Evolutionary conservation across 1,284 basidiomycete genomes (phyloP), one percentile per base, ranked within the genome.

Genomic region (Boletus calvinii): DNA sequence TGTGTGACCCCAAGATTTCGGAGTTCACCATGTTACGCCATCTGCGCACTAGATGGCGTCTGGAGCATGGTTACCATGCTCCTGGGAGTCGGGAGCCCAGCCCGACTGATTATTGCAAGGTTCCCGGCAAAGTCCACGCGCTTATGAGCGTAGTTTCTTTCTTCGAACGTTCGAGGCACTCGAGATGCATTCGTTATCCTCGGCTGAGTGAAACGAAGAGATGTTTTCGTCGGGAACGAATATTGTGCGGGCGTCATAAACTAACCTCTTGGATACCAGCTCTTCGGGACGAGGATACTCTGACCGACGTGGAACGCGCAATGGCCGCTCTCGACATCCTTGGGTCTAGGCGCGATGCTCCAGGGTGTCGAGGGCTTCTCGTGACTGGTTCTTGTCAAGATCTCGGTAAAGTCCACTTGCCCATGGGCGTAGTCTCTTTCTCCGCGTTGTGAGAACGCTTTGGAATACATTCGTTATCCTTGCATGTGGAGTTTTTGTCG

Each of bases 191-290:
- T 12, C 6, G 9, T n/a, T 18, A 36, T 38, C 35, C n/a, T 56
- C 7, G 35, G 22, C 13, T 11, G 35, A 42, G 36, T 17, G n/a
- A n/a, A n/a, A n/a, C n/a, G n/a, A n/a, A n/a, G n/a, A n/a, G n/a
- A n/a, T n/a, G n/a, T 22, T 17, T 4, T 9, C 3, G n/a, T 56
- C 36, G 36, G 36, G 29, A 34, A 18, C 24, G 37, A 58, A 40
- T 22, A 26, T 43, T 57, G 37, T 48, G 44, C 48, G 58, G 59
- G 15, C 13, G n/a, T 34, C 26, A 9, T 0, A n/a, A 30, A 17
- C 15, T 26, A 18, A 39, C 46, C 4, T 11, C 36, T 22, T 44
- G 42, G 24, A 37, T 22, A 26, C 42, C 45, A 40, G 20, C 3
- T 7, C 11, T 29, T 50, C 34, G n/a, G 31, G 24, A 29, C 34